Evolutionary conservation across 1,284 basidiomycete species (phyloP), one percentile per base, ranked within the genome.

Genomic region (Boletellus deceptivus): DNA sequence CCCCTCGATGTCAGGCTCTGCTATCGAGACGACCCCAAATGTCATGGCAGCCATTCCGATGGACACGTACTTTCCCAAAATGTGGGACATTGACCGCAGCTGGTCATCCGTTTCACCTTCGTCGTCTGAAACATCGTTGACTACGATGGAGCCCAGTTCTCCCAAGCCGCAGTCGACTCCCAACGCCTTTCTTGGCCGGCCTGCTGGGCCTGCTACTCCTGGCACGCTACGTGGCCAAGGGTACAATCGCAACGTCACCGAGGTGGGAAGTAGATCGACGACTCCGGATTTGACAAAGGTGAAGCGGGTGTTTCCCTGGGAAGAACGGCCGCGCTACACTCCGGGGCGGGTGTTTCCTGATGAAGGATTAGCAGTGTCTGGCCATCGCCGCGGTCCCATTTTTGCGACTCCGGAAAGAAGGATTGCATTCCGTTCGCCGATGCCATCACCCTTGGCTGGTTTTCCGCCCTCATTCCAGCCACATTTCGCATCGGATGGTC

Each of bases 251-350:
- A 76, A 80, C 63, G 78, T 87, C 39, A 80, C 77, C 16, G 78
- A 80, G n/a, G 52, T 52, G 37, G 48, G 39, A 27, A 53, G 55
- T 33, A 43, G 55, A 5, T 53, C 72, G 16, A 78, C 79, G 9
- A 77, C 74, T 49, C 92, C 94, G 1, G 87, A 95, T 64, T 78
- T 74, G 16, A 72, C 70, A 25, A 89, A 89, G 59, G 80, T 95
- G 25, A 85, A 86, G 57, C 74, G 79, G 22, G 76, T 97, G n/a
- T 98, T 98, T 67, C 94, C 95, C 8, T 98, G 95, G 95, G 95
- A 98, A 67, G 78, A 82, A 50, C 79, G 78, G 51, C 79, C 79
- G 4, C 81, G 88, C 42, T 75, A 77, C 39, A 62, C 75, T 50
- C 84, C 91, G 8, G 76, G 78, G 16, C 82, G 92, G 46, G 81